phyloP scores from a whole-genome alignment of 352 stramenopile genomes.

The Globisporangium ultimum region DNA sequence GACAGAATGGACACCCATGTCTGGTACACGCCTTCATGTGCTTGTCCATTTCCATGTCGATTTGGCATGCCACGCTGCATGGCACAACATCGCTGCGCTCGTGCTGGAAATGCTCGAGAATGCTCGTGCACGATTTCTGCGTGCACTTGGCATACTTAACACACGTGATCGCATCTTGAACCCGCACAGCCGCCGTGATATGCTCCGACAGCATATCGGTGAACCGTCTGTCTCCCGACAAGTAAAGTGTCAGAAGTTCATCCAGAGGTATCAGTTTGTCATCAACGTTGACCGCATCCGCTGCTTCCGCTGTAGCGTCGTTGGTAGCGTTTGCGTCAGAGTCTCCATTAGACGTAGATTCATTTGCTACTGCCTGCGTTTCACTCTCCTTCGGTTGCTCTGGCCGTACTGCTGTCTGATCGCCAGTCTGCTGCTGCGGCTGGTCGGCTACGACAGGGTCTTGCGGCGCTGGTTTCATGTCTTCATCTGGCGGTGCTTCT shows the following conservation, averaged over 20 bases:
- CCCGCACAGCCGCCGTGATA: constrained; percentile 23
- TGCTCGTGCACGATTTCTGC: constrained; percentile 15
- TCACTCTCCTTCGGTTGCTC: not conserved
- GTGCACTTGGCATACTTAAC: constrained; percentile 22
- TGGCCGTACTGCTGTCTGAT: not conserved
- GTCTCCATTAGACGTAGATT: not conserved
- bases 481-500: not conserved
- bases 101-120: constrained; percentile 21
- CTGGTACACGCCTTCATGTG: constrained; percentile 24
- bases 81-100: constrained; percentile 10
- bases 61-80: constrained; percentile 22
- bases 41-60: constrained; percentile 20
- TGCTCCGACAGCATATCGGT: constrained; percentile 33
- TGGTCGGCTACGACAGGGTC: not conserved
- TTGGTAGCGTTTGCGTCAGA: not conserved
- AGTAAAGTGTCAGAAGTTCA: constrained; percentile 21
- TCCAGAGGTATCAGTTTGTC: constrained; percentile 16
- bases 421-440: not conserved
- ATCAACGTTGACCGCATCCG: not conserved
- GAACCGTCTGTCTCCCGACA: constrained; percentile 19
- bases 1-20: constrained; percentile 26
- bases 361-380: too few relatives aligned
- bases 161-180: constrained; percentile 31
- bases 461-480: not conserved
- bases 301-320: not conserved